phyloP scores from a whole-genome alignment of 2,329 filamentous ascomycete species.

The Aspergillus neotritici region DNA sequence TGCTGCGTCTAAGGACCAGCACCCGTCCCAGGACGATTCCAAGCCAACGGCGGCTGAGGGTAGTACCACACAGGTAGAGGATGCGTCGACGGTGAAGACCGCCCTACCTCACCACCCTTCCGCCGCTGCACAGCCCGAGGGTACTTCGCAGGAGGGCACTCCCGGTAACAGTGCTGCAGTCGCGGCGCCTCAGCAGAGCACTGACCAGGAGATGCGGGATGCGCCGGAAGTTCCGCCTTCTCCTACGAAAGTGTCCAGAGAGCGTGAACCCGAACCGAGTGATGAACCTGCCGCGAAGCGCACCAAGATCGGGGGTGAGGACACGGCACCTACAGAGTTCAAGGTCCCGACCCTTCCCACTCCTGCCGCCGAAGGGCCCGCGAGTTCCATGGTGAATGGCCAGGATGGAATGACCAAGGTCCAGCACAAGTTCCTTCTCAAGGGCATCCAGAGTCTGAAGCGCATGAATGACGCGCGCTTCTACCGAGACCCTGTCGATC shows the following conservation, averaged over 20 bases:
- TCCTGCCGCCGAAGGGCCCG: constrained; percentile 24
- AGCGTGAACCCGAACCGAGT: constrained; percentile 65
- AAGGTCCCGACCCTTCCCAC: constrained; percentile 42
- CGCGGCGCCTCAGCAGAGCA: constrained; percentile 18
- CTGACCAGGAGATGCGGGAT: constrained; percentile 52
- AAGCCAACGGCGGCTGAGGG: constrained; percentile 10
- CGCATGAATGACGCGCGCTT: constrained; percentile 74
- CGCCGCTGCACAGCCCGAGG: constrained; percentile 12
- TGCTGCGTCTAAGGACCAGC: neutral
- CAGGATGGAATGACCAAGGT: constrained; percentile 34
- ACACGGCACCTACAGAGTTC: constrained; percentile 38
- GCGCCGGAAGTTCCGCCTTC: constrained; percentile 48
- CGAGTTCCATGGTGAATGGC: constrained; percentile 10
- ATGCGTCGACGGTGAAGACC: constrained; percentile 20
- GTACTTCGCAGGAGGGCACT: constrained; percentile 15
- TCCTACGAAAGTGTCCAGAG: constrained; percentile 60
- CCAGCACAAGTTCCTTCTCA: constrained; percentile 39
- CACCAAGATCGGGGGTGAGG: constrained; percentile 62
- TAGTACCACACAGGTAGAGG: constrained; percentile 19
- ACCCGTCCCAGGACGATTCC: constrained; percentile 8
- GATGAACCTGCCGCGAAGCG: constrained; percentile 71
- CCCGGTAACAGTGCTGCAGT: constrained; percentile 12
- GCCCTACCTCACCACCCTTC: constrained; percentile 34
- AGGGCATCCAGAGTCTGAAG: constrained; percentile 54
- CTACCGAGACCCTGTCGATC: constrained; percentile 73